Conservation (phyloP, 2,329 filamentous ascomycete genomes). For the Fusarium napiforme region DNA sequence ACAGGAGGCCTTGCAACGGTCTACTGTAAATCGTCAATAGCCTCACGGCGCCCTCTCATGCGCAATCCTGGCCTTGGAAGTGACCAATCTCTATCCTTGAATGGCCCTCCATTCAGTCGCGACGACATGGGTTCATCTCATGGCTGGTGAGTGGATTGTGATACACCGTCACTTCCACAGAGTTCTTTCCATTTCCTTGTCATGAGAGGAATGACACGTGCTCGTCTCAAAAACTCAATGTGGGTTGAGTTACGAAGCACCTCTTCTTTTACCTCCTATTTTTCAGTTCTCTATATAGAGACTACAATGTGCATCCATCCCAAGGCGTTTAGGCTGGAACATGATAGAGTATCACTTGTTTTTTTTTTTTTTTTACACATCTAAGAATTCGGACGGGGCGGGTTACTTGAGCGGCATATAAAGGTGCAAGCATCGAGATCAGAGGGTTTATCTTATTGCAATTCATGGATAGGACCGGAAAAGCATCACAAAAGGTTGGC, state of each 20-base stretch:
- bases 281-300: conserved; percentile 34
- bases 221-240: conserved; percentile 1
- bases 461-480: conserved; percentile 25
- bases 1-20: conserved; percentile 85
- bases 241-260: conserved; percentile 1
- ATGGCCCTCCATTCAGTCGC: background rate
- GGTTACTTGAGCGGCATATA: conserved; percentile 36
- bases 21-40: conserved; percentile 68
- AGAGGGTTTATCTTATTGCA: conserved; percentile 20
- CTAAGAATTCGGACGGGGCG: conserved; percentile 39
- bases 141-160: background rate
- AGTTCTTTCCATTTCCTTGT: background rate
- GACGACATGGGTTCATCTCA: background rate
- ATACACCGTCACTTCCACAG: background rate
- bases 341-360: conserved; percentile 45
- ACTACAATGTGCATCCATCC: conserved; percentile 41
- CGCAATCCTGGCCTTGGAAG: background rate
- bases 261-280: conserved; percentile 16
- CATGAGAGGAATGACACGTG: conserved; percentile 27
- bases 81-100: background rate
- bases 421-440: conserved; percentile 37
- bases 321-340: conserved; percentile 48
- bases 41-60: conserved; percentile 10
- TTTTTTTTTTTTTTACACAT: conserved; percentile 25
- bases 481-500: conserved; percentile 23